These are phyloP conservation scores for Pythium oligandrum DNA, from an alignment of 352 stramenopile species.

Conservation along the genomic window DNA sequence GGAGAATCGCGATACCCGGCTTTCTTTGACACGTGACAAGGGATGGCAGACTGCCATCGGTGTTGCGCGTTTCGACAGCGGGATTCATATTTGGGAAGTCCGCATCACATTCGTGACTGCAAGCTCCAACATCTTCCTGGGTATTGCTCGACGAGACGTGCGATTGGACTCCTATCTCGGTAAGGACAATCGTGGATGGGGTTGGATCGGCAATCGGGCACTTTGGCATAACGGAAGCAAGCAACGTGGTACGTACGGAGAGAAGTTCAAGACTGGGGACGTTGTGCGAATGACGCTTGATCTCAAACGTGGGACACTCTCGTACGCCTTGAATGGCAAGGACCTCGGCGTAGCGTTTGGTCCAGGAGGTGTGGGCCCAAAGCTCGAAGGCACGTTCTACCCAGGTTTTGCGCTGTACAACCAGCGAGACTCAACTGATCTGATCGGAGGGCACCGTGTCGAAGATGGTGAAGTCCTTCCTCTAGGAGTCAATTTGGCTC, in stretches of 20 bases:
- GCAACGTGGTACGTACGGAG: slow-evolving; percentile 84
- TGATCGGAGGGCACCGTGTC: slow-evolving; percentile 79
- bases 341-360: slow-evolving; percentile 87
- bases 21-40: slow-evolving; percentile 84
- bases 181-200: slow-evolving; percentile 90
- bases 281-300: slow-evolving; percentile 81
- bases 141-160: slow-evolving; percentile 78
- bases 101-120: slow-evolving; percentile 83
- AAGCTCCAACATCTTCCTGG: slow-evolving; percentile 89
- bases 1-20: slow-evolving; percentile 75
- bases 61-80: slow-evolving; percentile 81
- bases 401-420: slow-evolving; percentile 86
- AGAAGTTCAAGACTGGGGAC: slow-evolving; percentile 89
- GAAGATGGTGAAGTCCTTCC: slow-evolving; percentile 54
- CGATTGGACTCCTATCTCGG: slow-evolving; percentile 86
- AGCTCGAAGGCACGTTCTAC: slow-evolving; percentile 85
- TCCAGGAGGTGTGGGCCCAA: slow-evolving; percentile 74
- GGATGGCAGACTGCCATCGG: slow-evolving; percentile 87
- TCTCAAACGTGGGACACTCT: slow-evolving; percentile 75
- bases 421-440: slow-evolving; percentile 80
- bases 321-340: slow-evolving; percentile 87
- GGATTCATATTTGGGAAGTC: slow-evolving; percentile 87
- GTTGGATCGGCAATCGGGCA: slow-evolving; percentile 88
- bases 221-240: slow-evolving; percentile 90
- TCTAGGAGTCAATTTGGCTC: slow-evolving; percentile 22